These are phyloP conservation scores for Erodium maritimum DNA, from an alignment of 345 rosid genomes.

Conservation along the genomic window DNA sequence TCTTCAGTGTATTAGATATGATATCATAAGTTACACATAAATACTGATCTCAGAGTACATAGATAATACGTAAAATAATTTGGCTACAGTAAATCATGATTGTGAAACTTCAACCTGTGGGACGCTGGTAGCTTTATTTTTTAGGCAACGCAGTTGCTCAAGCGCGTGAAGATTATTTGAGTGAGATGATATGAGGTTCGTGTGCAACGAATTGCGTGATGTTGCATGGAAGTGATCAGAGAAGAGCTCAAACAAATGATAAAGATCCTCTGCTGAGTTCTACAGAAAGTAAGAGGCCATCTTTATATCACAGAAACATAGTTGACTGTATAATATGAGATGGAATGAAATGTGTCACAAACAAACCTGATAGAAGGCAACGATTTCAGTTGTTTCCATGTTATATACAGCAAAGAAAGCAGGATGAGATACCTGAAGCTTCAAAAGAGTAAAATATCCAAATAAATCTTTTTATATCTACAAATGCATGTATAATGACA, in stretches of 20 bases:
- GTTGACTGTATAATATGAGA: neutral
- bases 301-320: conserved; percentile 7
- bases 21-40: no score
- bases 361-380: conserved; percentile 84
- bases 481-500: no score
- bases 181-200: conserved; percentile 82
- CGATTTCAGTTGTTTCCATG: conserved; percentile 93
- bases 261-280: conserved; percentile 85
- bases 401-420: conserved; percentile 90
- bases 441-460: conserved; percentile 8
- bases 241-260: conserved; percentile 68
- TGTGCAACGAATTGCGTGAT: conserved; percentile 46
- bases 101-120: conserved; percentile 34
- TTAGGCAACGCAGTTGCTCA: conserved; percentile 61
- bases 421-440: conserved; percentile 48
- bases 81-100: no score
- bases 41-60: no score
- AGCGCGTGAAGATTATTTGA: conserved; percentile 64
- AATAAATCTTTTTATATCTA: neutral
- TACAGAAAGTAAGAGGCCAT: conserved; percentile 22
- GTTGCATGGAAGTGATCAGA: conserved; percentile 65
- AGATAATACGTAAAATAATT: no score
- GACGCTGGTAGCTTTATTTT: conserved; percentile 46
- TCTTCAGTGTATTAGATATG: no score
- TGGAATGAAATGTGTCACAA: neutral